Conservation (phyloP, 2,329 filamentous ascomycete species). For the Talaromyces verruculosus region DNA sequence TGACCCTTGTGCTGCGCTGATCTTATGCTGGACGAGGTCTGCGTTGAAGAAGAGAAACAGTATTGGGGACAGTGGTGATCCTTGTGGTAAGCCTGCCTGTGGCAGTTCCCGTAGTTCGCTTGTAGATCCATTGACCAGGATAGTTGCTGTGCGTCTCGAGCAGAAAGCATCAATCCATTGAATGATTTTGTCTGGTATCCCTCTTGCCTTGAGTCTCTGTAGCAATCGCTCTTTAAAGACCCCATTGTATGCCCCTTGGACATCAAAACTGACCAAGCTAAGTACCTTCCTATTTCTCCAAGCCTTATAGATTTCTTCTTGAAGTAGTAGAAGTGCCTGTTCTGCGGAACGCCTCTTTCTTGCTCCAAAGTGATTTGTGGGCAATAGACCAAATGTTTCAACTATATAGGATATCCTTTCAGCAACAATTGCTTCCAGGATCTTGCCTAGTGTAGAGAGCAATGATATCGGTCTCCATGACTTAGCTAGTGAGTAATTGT, state of each 20-base stretch:
- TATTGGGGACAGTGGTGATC: not conserved
- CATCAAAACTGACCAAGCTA: not conserved
- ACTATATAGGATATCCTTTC: too few relatives aligned
- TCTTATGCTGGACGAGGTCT: not conserved
- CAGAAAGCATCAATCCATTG: not conserved
- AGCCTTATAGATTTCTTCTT: not conserved
- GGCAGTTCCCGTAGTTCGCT: not conserved
- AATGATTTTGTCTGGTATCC: not conserved
- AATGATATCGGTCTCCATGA: too few relatives aligned
- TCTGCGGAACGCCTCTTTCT: too few relatives aligned
- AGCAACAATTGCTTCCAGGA: too few relatives aligned
- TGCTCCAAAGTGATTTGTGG: too few relatives aligned
- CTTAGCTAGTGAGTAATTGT: too few relatives aligned
- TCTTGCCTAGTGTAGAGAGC: too few relatives aligned
- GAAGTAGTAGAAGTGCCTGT: too few relatives aligned
- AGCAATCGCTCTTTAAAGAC: too few relatives aligned
- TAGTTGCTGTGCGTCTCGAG: not conserved
- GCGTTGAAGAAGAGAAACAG: not conserved
- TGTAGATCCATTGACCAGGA: not conserved
- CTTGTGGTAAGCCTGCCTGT: not conserved
- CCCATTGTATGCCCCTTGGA: not conserved
- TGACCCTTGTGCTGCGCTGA: too few relatives aligned
- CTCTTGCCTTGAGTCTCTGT: not conserved
- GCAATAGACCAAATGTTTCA: too few relatives aligned
- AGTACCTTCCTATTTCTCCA: not conserved